These are phyloP conservation scores for Tolypocladium amazonense DNA, from an alignment of 2,329 filamentous ascomycete genomes.

Conservation along the genomic window DNA sequence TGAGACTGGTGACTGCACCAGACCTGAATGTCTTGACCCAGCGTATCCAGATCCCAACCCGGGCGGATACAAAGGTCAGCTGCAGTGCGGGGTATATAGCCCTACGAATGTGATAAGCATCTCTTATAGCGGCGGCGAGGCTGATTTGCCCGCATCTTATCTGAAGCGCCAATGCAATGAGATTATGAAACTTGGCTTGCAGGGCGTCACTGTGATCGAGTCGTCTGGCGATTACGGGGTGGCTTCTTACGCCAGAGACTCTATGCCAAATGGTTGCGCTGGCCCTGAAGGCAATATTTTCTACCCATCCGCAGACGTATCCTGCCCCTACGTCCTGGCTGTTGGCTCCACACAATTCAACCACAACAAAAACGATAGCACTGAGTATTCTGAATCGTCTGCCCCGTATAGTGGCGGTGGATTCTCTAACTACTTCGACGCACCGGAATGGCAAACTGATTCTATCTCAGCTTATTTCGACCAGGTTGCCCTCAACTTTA, in stretches of 20 bases:
- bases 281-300: slow-evolving; percentile 7
- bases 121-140: slow-evolving; percentile 22
- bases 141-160: slow-evolving; percentile 33
- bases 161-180: slow-evolving; percentile 30
- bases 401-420: slow-evolving; percentile 5
- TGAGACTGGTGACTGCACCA: slow-evolving; percentile 30
- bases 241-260: not conserved
- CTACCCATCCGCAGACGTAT: slow-evolving; percentile 24
- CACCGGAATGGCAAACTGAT: slow-evolving; percentile 14
- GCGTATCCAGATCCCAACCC: slow-evolving; percentile 35
- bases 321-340: slow-evolving; percentile 34
- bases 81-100: slow-evolving; percentile 11
- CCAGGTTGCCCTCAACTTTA: not conserved
- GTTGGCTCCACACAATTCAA: slow-evolving; percentile 39
- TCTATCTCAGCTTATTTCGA: slow-evolving; percentile 19
- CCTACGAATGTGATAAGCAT: slow-evolving; percentile 26
- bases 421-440: slow-evolving; percentile 24
- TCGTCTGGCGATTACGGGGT: slow-evolving; percentile 30
- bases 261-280: slow-evolving; percentile 2
- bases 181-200: slow-evolving; percentile 34
- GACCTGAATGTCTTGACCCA: slow-evolving; percentile 32
- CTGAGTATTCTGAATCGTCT: slow-evolving; percentile 12
- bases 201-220: slow-evolving; percentile 28
- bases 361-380: slow-evolving; percentile 28
- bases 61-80: not conserved